Evolutionary conservation across 192 early-diverging fungal genomes (phyloP).

Genomic region (Backusella liffmaniae): DNA sequence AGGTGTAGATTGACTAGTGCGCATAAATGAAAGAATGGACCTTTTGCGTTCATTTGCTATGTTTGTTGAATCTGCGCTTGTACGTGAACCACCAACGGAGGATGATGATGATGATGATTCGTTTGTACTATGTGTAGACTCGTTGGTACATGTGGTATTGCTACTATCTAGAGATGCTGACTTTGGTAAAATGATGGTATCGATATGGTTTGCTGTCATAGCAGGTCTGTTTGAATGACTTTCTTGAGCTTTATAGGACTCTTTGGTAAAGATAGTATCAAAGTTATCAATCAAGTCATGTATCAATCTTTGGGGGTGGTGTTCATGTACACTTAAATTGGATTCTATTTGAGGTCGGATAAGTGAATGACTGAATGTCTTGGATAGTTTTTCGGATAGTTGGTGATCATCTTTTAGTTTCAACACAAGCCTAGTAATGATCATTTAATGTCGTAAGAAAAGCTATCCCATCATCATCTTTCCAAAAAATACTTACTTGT

Average conservation of each 20-base stretch:
- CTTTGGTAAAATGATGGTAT: constrained; percentile 6
- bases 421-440: neutral
- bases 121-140: neutral
- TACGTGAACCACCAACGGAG: neutral
- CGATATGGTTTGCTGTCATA: neutral
- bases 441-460: neutral
- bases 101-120: neutral
- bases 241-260: constrained; percentile 19
- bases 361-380: constrained; percentile 47
- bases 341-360: constrained; percentile 47
- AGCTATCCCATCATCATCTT: neutral
- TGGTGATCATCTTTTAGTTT: constrained; percentile 19
- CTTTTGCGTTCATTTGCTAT: neutral
- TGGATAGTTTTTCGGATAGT: constrained; percentile 33
- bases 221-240: constrained; percentile 16
- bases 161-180: constrained; percentile 2
- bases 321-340: constrained; percentile 44
- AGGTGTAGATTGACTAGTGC: neutral
- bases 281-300: constrained; percentile 46
- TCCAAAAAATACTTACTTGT: constrained; percentile 22
- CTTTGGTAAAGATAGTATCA: constrained; percentile 39
- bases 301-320: constrained; percentile 49
- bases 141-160: neutral
- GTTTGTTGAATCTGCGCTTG: neutral
- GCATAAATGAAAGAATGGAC: constrained; percentile 19